Conservation (phyloP, 768 basidiomycete genomes). For the Dioszegia hungarica region DNA sequence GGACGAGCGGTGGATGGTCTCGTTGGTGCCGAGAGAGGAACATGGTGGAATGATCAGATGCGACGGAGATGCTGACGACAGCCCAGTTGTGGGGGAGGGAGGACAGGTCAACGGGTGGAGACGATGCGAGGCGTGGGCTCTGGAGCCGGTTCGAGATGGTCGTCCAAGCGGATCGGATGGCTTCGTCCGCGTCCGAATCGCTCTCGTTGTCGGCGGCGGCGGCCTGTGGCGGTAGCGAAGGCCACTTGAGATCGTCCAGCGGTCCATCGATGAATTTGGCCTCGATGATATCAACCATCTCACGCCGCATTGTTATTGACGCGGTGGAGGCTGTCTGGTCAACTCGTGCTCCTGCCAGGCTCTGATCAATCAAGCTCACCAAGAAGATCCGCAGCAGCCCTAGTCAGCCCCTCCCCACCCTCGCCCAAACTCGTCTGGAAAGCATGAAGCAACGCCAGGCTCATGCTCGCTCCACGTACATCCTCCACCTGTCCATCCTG, state of each 20-base stretch:
- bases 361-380: conserved; percentile 48
- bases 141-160: conserved; percentile 15
- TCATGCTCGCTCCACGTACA: conserved; percentile 69
- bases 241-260: conserved; percentile 2
- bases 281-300: conserved; percentile 75
- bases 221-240: neutral
- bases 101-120: conserved; percentile 51
- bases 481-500: conserved; percentile 63
- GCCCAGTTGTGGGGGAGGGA: conserved; percentile 74
- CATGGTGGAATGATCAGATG: conserved; percentile 74
- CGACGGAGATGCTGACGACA: conserved; percentile 73
- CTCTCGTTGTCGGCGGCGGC: neutral
- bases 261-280: conserved; percentile 56
- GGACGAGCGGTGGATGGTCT: conserved; percentile 63
- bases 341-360: neutral
- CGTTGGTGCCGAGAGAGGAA: conserved; percentile 74
- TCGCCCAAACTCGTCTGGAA: conserved; percentile 74
- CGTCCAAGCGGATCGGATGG: conserved; percentile 21
- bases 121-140: neutral
- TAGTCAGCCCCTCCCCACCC: conserved; percentile 55
- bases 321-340: conserved; percentile 61
- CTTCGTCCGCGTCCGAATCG: neutral
- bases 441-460: conserved; percentile 64
- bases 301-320: conserved; percentile 73
- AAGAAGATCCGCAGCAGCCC: conserved; percentile 61